Evolutionary conservation across 371 early-diverging fungal species (phyloP).

Genomic region (Mucor indicus): DNA sequence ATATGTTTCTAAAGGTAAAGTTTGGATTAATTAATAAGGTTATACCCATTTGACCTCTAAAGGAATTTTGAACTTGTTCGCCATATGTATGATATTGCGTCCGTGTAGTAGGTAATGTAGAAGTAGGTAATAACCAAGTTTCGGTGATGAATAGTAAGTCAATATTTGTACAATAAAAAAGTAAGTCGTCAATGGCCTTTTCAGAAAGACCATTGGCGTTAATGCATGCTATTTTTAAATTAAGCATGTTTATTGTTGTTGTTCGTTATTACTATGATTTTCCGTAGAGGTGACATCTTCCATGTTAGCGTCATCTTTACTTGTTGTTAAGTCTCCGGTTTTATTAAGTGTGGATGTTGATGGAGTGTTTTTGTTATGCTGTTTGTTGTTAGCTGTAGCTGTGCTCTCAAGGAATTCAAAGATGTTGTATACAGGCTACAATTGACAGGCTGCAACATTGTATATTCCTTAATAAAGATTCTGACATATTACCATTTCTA

Average conservation of each 20-base stretch:
- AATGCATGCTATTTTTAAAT: background rate
- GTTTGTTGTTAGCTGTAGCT: no score
- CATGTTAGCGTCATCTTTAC: background rate
- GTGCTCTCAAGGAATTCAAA: no score
- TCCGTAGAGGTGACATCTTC: background rate
- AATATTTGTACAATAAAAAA: conserved; percentile 1
- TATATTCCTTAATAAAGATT: no score
- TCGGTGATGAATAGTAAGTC: conserved; percentile 18
- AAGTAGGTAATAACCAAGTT: conserved; percentile 13
- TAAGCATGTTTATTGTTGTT: conserved; percentile 1
- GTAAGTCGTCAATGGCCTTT: background rate
- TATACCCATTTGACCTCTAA: conserved; percentile 5
- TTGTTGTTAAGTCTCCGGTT: no score
- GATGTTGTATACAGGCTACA: no score
- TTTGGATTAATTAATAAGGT: background rate
- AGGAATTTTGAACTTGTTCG: background rate
- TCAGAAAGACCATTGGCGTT: conserved; percentile 4
- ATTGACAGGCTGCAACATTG: no score
- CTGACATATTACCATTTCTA: no score
- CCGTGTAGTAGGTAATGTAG: conserved; percentile 6
- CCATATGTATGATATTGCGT: conserved; percentile 17
- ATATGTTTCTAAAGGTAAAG: background rate
- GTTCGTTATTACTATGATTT: background rate
- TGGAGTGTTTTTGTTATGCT: no score
- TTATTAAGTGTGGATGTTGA: no score